phyloP scores from a whole-genome alignment of 1,139 yeast species.

The Nakaseomyces nivariensis region DNA sequence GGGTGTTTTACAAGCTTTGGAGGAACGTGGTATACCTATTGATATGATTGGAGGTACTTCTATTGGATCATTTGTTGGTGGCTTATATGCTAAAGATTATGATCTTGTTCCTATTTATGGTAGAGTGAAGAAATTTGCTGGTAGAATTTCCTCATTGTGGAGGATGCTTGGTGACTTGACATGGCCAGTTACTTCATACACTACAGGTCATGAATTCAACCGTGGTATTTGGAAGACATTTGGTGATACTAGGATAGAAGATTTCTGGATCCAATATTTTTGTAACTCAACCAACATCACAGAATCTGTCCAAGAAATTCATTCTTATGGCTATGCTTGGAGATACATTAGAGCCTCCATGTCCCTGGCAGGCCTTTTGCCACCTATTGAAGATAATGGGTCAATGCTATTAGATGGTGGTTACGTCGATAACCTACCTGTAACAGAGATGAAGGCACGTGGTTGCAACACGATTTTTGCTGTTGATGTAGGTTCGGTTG shows the following conservation, averaged over 20 bases:
- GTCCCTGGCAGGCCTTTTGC: constrained; percentile 90
- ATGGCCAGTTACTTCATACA: constrained; percentile 86
- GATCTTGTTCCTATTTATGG: constrained; percentile 88
- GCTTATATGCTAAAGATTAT: constrained; percentile 84
- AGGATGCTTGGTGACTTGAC: constrained; percentile 75
- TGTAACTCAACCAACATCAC: constrained; percentile 95
- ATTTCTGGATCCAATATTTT: constrained; percentile 84
- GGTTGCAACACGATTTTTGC: constrained; percentile 88
- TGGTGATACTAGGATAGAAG: constrained; percentile 89
- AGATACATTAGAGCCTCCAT: constrained; percentile 89
- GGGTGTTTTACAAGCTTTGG: constrained; percentile 88
- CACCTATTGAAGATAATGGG: constrained; percentile 83
- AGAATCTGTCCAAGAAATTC: constrained; percentile 90
- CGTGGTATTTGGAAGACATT: constrained; percentile 94
- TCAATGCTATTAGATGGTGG: constrained; percentile 95
- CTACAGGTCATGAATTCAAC: constrained; percentile 95
- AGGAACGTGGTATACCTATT: constrained; percentile 85
- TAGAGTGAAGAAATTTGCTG: constrained; percentile 76
- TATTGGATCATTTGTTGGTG: constrained; percentile 93
- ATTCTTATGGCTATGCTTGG: constrained; percentile 90
- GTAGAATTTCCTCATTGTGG: constrained; percentile 79
- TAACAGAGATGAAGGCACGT: constrained; percentile 75
- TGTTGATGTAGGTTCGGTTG: constrained; percentile 94
- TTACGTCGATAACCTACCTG: constrained; percentile 87
- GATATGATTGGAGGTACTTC: constrained; percentile 95